phyloP scores from a whole-genome alignment of 2,329 filamentous ascomycete species.

The Myriangium duriaei region DNA sequence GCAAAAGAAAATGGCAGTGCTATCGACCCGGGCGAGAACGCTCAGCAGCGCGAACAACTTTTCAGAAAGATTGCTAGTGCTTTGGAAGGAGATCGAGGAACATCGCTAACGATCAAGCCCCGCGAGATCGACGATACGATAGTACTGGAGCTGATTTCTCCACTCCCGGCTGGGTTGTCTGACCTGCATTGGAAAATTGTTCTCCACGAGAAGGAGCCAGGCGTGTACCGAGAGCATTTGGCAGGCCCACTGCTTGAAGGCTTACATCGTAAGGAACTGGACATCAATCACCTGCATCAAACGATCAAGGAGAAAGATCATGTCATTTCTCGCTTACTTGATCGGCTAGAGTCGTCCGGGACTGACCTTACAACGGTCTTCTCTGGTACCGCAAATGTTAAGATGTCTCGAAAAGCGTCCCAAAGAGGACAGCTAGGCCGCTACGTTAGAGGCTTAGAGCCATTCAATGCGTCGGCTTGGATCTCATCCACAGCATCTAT shows the following conservation, averaged over 20 bases:
- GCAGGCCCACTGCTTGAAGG: conserved; percentile 41
- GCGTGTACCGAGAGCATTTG: conserved; percentile 36
- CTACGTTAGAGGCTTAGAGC: conserved; percentile 41
- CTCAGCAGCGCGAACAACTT: conserved; percentile 54
- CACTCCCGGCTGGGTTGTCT: conserved; percentile 49
- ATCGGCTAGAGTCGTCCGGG: conserved; percentile 44
- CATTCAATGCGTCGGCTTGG: conserved; percentile 40
- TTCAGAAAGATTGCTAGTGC: conserved; percentile 48
- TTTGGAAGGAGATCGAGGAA: conserved; percentile 27
- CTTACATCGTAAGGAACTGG: conserved; percentile 34
- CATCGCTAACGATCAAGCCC: conserved; percentile 21
- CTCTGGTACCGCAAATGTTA: conserved; percentile 38
- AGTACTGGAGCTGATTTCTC: conserved; percentile 43
- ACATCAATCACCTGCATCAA: conserved; percentile 37
- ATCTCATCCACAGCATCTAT: not conserved
- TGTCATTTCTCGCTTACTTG: conserved; percentile 44
- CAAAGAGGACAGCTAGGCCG: conserved; percentile 40
- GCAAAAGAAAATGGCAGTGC: conserved; percentile 51
- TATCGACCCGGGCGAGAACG: conserved; percentile 60
- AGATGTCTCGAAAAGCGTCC: conserved; percentile 30
- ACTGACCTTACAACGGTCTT: conserved; percentile 46
- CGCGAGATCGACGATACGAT: conserved; percentile 23
- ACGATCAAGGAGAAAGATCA: conserved; percentile 46
- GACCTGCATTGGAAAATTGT: conserved; percentile 54
- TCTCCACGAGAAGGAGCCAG: conserved; percentile 33